Evolutionary conservation across 2,329 filamentous ascomycete genomes (phyloP).

Genomic region (Gaeumannomyces sp.): DNA sequence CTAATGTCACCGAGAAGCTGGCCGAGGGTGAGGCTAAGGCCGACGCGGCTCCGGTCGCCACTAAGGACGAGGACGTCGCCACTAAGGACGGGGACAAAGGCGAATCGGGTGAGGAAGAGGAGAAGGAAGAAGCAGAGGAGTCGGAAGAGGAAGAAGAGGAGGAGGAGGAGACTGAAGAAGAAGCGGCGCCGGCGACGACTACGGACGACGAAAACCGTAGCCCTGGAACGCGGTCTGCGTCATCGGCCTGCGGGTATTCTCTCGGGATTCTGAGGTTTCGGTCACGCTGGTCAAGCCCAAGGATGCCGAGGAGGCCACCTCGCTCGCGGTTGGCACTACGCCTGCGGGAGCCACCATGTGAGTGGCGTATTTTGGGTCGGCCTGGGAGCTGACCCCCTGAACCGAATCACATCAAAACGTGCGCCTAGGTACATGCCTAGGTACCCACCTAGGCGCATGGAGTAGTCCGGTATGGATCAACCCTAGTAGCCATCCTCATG

Average conservation of each 20-base stretch:
- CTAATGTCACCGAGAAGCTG: constrained; percentile 10
- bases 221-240: constrained; percentile 24
- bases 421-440: background rate
- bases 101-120: constrained; percentile 11
- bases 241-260: constrained; percentile 32
- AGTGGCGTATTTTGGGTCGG: background rate
- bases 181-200: background rate
- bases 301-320: constrained; percentile 23
- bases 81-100: constrained; percentile 18
- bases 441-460: background rate
- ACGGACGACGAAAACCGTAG: constrained; percentile 10
- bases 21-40: constrained; percentile 7
- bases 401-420: background rate
- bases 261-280: constrained; percentile 27
- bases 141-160: constrained; percentile 8
- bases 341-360: constrained; percentile 26
- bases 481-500: background rate
- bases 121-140: constrained; percentile 9
- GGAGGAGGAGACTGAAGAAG: constrained; percentile 3
- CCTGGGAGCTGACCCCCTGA: background rate
- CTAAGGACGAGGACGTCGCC: constrained; percentile 15
- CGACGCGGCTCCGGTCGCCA: constrained; percentile 6
- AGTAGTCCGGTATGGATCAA: background rate
- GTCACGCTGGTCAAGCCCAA: constrained; percentile 29
- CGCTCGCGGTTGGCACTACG: constrained; percentile 21